A percentile compares a stretch with the other conserved stretches of the same genome.
Conservation (phyloP, 2,329 filamentous ascomycete species). For the Clonostachys chloroleuca region DNA sequence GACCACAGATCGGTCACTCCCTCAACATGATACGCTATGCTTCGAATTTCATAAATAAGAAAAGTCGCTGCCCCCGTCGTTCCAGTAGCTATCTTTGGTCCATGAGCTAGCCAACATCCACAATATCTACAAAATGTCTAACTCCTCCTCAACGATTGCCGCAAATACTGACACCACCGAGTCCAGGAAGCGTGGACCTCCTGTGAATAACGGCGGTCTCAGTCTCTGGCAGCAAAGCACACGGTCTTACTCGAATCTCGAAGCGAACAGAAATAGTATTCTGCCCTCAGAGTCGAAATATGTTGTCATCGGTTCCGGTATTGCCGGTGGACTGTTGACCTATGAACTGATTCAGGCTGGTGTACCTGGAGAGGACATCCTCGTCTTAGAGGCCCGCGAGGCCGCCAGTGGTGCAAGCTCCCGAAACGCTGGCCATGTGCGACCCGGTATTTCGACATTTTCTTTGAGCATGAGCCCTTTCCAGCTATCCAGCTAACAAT, state of each 20-base stretch:
- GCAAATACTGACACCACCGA: background rate
- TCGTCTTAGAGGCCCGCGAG: conserved; percentile 36
- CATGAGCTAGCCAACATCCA: too few species aligned
- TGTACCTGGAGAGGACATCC: conserved; percentile 21
- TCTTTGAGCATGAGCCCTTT: too few species aligned
- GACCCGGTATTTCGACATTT: conserved; percentile 14
- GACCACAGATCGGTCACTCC: too few species aligned
- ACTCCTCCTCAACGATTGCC: background rate
- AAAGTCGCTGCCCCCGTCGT: too few species aligned
- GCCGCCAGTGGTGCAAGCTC: conserved; percentile 35
- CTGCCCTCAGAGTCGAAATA: conserved; percentile 23
- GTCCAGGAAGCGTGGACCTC: background rate
- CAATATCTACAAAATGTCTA: too few species aligned
- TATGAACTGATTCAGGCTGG: conserved; percentile 28
- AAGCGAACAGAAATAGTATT: conserved; percentile 20
- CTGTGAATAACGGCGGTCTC: background rate
- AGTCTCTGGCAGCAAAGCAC: conserved; percentile 38
- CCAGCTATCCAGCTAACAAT: too few species aligned
- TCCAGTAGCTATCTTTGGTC: too few species aligned
- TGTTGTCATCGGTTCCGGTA: conserved; percentile 34
- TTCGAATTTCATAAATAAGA: too few species aligned
- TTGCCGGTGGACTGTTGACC: conserved; percentile 30
- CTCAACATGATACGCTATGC: too few species aligned
- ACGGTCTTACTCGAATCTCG: conserved; percentile 30
- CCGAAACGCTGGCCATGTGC: conserved; percentile 36